Evolutionary conservation across 768 basidiomycete species (phyloP).

Genomic region (Boletus rufocinnamomeus): DNA sequence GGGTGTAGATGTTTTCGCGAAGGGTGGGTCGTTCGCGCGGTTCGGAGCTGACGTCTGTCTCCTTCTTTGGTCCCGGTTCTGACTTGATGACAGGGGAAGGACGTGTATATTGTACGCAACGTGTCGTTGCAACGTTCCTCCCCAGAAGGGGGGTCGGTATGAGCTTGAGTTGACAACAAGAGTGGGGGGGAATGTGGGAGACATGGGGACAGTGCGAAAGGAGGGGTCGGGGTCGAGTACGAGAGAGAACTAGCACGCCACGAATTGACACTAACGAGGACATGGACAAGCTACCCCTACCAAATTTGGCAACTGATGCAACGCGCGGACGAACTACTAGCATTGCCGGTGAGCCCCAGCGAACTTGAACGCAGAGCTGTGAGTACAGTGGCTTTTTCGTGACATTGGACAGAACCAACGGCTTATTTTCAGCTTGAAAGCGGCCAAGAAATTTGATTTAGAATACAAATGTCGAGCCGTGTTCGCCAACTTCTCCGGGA

Average conservation of each 20-base stretch:
- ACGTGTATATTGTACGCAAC: constrained; percentile 10
- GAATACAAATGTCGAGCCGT: background rate
- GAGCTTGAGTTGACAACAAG: background rate
- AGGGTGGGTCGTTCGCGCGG: constrained; percentile 36
- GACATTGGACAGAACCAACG: background rate
- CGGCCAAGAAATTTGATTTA: background rate
- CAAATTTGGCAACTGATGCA: constrained; percentile 8
- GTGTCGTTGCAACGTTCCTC: constrained; percentile 19
- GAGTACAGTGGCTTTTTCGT: background rate
- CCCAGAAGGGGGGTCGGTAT: background rate
- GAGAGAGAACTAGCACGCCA: constrained; percentile 9
- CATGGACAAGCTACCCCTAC: constrained; percentile 12
- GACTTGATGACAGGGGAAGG: constrained; percentile 11
- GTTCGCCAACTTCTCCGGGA: too few species aligned
- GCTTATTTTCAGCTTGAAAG: background rate
- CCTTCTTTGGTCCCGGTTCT: constrained; percentile 7
- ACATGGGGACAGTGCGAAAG: background rate
- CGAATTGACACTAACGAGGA: constrained; percentile 7
- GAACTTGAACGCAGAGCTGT: background rate
- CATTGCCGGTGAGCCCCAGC: too few species aligned
- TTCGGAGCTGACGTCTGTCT: constrained; percentile 2
- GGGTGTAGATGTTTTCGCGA: constrained; percentile 89
- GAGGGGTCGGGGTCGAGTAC: background rate
- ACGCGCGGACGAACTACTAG: background rate
- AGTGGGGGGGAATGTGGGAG: background rate